Conservation (phyloP, 208 protist genomes). For the Wallacemonas rigidus region DNA sequence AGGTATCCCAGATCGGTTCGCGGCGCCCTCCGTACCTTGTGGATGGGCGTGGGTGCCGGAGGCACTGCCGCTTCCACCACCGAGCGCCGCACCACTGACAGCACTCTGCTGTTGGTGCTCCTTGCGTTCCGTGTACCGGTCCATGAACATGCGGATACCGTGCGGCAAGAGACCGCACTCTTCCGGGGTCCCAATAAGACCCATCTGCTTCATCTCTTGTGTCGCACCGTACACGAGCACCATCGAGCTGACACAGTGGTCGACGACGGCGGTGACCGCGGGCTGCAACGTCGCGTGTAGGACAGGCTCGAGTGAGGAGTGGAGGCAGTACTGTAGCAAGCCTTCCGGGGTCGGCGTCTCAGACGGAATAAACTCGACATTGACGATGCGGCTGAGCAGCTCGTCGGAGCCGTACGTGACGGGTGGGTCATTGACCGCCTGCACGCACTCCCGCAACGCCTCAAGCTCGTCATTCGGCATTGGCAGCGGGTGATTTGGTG, state of each 20-base stretch:
- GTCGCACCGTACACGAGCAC: conserved; percentile 85
- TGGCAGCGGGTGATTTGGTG: not conserved
- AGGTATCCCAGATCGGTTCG: not conserved
- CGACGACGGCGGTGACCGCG: conserved; percentile 64
- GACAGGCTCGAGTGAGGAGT: conserved; percentile 51
- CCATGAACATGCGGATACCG: conserved; percentile 69
- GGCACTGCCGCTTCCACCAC: not conserved
- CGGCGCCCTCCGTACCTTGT: not conserved
- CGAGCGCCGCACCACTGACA: not conserved
- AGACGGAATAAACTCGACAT: conserved; percentile 66
- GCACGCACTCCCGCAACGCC: conserved; percentile 49
- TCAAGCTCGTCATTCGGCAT: conserved; percentile 38
- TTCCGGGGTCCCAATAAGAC: conserved; percentile 79
- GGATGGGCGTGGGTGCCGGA: not conserved
- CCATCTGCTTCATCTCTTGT: conserved; percentile 90
- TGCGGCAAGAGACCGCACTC: conserved; percentile 77
- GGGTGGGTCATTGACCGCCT: conserved; percentile 49
- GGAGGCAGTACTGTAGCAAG: conserved; percentile 50
- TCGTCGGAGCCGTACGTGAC: conserved; percentile 54
- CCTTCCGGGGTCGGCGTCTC: conserved; percentile 18
- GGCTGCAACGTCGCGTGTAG: conserved; percentile 59
- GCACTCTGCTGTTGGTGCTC: conserved; percentile 27
- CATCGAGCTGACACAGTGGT: conserved; percentile 77
- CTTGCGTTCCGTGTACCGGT: conserved; percentile 48
- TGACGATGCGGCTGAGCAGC: conserved; percentile 57